These are phyloP conservation scores for Lasiodiplodia sp. DNA, from an alignment of 2,329 filamentous ascomycete genomes.

Conservation along the genomic window DNA sequence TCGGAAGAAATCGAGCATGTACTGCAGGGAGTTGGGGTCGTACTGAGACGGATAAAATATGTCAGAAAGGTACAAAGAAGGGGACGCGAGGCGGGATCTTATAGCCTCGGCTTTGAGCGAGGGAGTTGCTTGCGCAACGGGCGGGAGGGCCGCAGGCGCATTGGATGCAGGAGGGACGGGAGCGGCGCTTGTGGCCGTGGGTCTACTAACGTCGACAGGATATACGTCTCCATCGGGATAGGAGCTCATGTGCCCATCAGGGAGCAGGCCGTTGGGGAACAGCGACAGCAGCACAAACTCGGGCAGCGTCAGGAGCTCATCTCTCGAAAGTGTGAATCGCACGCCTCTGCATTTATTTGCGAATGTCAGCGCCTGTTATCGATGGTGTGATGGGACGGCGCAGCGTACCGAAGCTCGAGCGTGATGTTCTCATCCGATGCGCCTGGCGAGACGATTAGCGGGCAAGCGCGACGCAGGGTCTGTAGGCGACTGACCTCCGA, in stretches of 20 bases:
- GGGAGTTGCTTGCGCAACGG: slow-evolving; percentile 41
- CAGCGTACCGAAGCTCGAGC: slow-evolving; percentile 84
- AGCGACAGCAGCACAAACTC: slow-evolving; percentile 98
- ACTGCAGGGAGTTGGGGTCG: slow-evolving; percentile 93
- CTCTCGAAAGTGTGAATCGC: slow-evolving; percentile 90
- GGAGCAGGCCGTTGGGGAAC: slow-evolving; percentile 97
- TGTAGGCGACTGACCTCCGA: slow-evolving; percentile 69
- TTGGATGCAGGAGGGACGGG: slow-evolving; percentile 38
- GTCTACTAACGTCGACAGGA: slow-evolving; percentile 86
- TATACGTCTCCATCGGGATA: slow-evolving; percentile 94
- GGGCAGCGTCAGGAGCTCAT: slow-evolving; percentile 92
- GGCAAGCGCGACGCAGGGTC: not conserved
- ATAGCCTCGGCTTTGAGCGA: slow-evolving; percentile 45
- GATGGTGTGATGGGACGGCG: not conserved
- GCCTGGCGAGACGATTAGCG: slow-evolving; percentile 54
- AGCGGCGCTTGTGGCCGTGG: not conserved
- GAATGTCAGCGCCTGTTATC: slow-evolving; percentile 33
- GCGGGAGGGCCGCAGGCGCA: slow-evolving; percentile 31
- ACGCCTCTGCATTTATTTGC: slow-evolving; percentile 70
- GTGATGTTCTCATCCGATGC: slow-evolving; percentile 93
- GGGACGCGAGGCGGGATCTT: slow-evolving; percentile 50
- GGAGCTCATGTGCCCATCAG: slow-evolving; percentile 93
- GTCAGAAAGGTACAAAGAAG: slow-evolving; percentile 64
- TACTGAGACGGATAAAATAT: slow-evolving; percentile 72
- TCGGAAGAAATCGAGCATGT: slow-evolving; percentile 99